Percentiles rank a stretch among this genome's conserved stretches.
Evolutionary conservation across 768 basidiomycete genomes (phyloP).

Genomic region (Pseudohyphozyma bogoriensis): DNA sequence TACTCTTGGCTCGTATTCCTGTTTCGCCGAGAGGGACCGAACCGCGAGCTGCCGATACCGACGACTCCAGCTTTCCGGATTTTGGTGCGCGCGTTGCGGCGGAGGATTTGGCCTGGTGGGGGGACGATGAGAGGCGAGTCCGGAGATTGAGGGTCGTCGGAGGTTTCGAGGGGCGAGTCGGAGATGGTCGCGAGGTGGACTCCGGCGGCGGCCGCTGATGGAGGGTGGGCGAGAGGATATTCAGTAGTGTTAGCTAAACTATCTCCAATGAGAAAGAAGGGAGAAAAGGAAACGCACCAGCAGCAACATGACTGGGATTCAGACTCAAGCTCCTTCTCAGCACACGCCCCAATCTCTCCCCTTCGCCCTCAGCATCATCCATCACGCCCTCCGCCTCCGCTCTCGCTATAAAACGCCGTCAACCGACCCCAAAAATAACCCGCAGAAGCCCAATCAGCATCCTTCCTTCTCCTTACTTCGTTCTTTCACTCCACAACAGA

Average conservation of each 20-base stretch:
- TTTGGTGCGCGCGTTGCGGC: conserved; percentile 85
- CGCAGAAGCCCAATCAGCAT: no score
- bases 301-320: conserved; percentile 26
- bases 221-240: not conserved
- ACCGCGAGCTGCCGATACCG: conserved; percentile 73
- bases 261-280: not conserved
- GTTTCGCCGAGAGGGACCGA: conserved; percentile 48
- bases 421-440: no score
- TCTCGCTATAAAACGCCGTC: conserved; percentile 55
- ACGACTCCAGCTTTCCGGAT: conserved; percentile 74
- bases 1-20: not conserved
- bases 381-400: conserved; percentile 68
- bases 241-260: not conserved
- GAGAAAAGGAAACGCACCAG: conserved; percentile 9
- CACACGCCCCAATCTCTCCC: conserved; percentile 44
- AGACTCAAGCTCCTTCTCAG: conserved; percentile 25
- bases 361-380: conserved; percentile 64
- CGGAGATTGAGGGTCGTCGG: conserved; percentile 67
- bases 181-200: conserved; percentile 52
- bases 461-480: no score
- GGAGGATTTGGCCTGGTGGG: conserved; percentile 76
- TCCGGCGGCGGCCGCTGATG: conserved; percentile 38
- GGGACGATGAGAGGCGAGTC: conserved; percentile 64
- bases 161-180: conserved; percentile 39
- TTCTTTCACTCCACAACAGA: no score